Evolutionary conservation across 352 stramenopile species (phyloP).

Genomic region (Pythium apleroticum): DNA sequence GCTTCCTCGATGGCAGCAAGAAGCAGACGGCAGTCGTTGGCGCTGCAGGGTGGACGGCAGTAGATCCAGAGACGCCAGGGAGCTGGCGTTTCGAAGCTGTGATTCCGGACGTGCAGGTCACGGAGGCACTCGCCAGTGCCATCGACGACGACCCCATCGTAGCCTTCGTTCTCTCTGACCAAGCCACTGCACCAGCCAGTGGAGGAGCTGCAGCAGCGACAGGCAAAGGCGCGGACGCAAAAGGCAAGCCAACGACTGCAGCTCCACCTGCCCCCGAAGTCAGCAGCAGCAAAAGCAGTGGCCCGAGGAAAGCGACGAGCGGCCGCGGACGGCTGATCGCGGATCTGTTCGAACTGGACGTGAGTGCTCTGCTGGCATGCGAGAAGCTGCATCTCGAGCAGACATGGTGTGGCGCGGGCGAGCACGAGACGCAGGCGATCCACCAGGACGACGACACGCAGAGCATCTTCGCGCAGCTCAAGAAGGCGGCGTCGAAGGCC

Average conservation of each 20-base stretch:
- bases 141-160: slow-evolving; percentile 66
- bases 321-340: slow-evolving; percentile 35
- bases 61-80: slow-evolving; percentile 13
- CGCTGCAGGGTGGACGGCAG: slow-evolving; percentile 33
- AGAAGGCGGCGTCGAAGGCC: background rate
- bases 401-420: slow-evolving; percentile 30
- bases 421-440: background rate
- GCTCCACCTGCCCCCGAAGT: background rate
- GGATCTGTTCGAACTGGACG: slow-evolving; percentile 61
- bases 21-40: slow-evolving; percentile 49
- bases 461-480: slow-evolving; percentile 10
- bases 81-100: slow-evolving; percentile 47
- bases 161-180: slow-evolving; percentile 63
- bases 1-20: slow-evolving; percentile 64
- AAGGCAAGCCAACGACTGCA: slow-evolving; percentile 8
- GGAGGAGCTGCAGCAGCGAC: slow-evolving; percentile 10
- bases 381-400: slow-evolving; percentile 44
- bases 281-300: background rate
- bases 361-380: slow-evolving; percentile 48
- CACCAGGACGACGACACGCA: slow-evolving; percentile 3
- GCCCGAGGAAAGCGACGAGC: slow-evolving; percentile 21
- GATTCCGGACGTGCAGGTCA: slow-evolving; percentile 45
- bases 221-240: slow-evolving; percentile 1
- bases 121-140: slow-evolving; percentile 40
- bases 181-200: slow-evolving; percentile 14